These are phyloP conservation scores for Brettanomyces anomalus DNA, from an alignment of 805 yeast genomes.

Conservation along the genomic window DNA sequence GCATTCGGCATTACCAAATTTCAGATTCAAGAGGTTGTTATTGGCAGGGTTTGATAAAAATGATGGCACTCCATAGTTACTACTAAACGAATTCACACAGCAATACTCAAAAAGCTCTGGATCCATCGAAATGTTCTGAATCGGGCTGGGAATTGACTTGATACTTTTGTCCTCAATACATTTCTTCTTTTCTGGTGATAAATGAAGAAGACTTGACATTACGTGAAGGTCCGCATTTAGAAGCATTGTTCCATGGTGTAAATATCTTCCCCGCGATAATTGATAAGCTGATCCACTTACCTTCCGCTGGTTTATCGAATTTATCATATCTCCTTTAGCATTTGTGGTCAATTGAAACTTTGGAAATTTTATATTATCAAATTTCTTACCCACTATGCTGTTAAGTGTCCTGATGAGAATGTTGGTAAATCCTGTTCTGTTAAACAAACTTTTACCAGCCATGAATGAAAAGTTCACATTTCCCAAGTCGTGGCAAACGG, in stretches of 20 bases:
- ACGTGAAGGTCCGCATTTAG: conserved; percentile 54
- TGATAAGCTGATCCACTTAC: conserved; percentile 93
- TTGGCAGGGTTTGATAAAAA: conserved; percentile 2
- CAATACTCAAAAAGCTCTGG: conserved; percentile 36
- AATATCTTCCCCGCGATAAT: conserved; percentile 68
- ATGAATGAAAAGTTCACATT: conserved; percentile 82
- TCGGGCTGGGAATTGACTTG: conserved; percentile 74
- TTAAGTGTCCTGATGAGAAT: conserved; percentile 16
- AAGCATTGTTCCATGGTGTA: conserved; percentile 96
- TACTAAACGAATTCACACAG: conserved; percentile 32
- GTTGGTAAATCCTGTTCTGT: conserved; percentile 43
- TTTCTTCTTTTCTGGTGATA: conserved; percentile 10
- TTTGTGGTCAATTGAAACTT: conserved; percentile 39
- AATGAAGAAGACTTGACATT: conserved; percentile 48
- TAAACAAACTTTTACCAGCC: conserved; percentile 50
- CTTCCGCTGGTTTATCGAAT: conserved; percentile 37
- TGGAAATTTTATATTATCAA: conserved; percentile 9
- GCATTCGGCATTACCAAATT: conserved; percentile 8
- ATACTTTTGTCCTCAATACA: conserved; percentile 32
- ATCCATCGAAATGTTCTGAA: conserved; percentile 49
- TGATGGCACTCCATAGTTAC: conserved; percentile 21
- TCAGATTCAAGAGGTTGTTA: conserved; percentile 10
- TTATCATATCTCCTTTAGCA: conserved; percentile 72
- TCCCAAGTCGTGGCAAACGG: conserved; percentile 90
- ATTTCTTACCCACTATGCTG: conserved; percentile 4